Evolutionary conservation across 805 yeast genomes (phyloP).

Genomic region (Candida yuanshanica): DNA sequence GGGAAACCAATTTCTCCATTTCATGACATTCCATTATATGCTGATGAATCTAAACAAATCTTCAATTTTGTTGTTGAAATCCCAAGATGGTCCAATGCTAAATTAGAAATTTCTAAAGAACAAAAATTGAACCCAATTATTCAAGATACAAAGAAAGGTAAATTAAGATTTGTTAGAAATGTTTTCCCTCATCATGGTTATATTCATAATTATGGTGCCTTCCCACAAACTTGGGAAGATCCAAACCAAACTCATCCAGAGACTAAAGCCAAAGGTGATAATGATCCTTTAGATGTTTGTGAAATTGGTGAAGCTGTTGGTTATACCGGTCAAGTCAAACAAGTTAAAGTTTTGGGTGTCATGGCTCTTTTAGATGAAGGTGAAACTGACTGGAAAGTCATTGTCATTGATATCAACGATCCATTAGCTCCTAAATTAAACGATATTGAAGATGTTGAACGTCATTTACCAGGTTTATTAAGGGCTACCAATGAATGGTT

Average conservation of each 20-base stretch:
- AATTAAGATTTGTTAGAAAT: constrained; percentile 92
- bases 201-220: constrained; percentile 97
- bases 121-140: constrained; percentile 82
- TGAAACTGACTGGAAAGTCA: constrained; percentile 87
- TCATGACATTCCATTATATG: constrained; percentile 91
- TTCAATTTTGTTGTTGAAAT: constrained; percentile 92
- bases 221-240: constrained; percentile 63
- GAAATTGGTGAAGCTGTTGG: constrained; percentile 70
- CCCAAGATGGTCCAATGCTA: constrained; percentile 98
- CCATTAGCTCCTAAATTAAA: constrained; percentile 82
- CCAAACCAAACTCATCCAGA: constrained; percentile 59
- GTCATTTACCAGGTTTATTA: constrained; percentile 85
- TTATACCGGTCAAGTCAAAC: constrained; percentile 68
- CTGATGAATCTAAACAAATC: constrained; percentile 87
- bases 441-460: constrained; percentile 88
- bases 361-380: constrained; percentile 94
- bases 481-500: constrained; percentile 97
- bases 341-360: constrained; percentile 89
- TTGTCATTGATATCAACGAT: constrained; percentile 77
- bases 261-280: constrained; percentile 69
- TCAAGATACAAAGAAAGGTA: constrained; percentile 97
- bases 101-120: constrained; percentile 90
- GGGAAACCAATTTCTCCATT: constrained; percentile 93
- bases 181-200: constrained; percentile 99
- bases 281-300: constrained; percentile 82